These are phyloP conservation scores for Strigomonas culicis DNA, from an alignment of 208 protist species.

Conservation along the genomic window DNA sequence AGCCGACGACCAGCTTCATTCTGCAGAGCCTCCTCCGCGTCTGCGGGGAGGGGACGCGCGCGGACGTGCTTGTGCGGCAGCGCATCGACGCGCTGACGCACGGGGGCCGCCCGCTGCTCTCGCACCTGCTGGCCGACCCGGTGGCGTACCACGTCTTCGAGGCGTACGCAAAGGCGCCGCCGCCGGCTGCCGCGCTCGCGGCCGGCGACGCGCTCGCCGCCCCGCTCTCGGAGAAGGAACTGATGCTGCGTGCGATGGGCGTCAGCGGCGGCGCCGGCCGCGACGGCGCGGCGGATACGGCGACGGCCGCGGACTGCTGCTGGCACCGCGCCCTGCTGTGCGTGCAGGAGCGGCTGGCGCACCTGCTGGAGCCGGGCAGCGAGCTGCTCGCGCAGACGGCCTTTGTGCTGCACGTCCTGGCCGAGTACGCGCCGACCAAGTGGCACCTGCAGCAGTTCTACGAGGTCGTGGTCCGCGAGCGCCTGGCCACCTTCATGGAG, in stretches of 20 bases:
- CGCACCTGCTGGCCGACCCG: constrained; percentile 52
- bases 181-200: constrained; percentile 34
- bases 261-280: background rate
- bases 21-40: constrained; percentile 82
- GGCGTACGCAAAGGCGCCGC: constrained; percentile 68
- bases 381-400: constrained; percentile 33
- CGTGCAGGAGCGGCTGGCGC: constrained; percentile 35
- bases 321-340: constrained; percentile 62
- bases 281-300: background rate
- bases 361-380: constrained; percentile 46
- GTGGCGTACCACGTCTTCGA: constrained; percentile 83
- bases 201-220: constrained; percentile 29
- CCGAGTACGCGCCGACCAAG: constrained; percentile 67
- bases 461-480: constrained; percentile 37
- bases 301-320: constrained; percentile 26
- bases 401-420: constrained; percentile 80
- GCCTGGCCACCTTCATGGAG: constrained; percentile 40
- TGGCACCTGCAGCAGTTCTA: constrained; percentile 68
- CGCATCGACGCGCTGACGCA: constrained; percentile 44
- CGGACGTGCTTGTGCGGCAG: constrained; percentile 46
- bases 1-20: constrained; percentile 71
- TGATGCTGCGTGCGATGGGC: constrained; percentile 4
- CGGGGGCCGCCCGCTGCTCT: constrained; percentile 47
- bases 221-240: background rate
- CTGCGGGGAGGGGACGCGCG: constrained; percentile 35